These are phyloP conservation scores for Senna tora DNA, from an alignment of 306 rosid species.

Conservation along the genomic window DNA sequence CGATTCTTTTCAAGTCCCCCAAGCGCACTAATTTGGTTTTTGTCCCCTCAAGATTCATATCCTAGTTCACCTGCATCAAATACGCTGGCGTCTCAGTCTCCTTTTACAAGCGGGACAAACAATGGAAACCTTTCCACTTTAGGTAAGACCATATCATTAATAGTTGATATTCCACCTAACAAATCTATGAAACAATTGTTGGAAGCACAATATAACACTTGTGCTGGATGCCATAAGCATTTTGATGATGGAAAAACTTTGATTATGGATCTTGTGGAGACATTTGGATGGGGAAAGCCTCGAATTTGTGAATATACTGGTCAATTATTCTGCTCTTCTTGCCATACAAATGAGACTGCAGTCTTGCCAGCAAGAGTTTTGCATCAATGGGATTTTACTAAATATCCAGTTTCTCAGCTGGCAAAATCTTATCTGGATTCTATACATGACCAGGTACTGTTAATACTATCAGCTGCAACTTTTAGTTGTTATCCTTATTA, in stretches of 20 bases:
- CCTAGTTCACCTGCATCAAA: slow-evolving; percentile 57
- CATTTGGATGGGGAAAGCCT: slow-evolving; percentile 97
- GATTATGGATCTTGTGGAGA: slow-evolving; percentile 80
- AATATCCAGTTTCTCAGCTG: slow-evolving; percentile 81
- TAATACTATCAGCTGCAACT: slow-evolving; percentile 30
- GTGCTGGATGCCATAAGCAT: slow-evolving; percentile 96
- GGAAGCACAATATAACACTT: slow-evolving; percentile 83
- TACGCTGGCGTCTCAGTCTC: slow-evolving; percentile 43
- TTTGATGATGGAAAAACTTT: slow-evolving; percentile 78
- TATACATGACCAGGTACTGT: slow-evolving; percentile 86
- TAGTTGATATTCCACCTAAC: slow-evolving; percentile 80
- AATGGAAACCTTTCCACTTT: slow-evolving; percentile 53
- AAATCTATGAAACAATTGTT: slow-evolving; percentile 81
- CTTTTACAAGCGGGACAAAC: slow-evolving; percentile 43
- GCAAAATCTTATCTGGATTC: slow-evolving; percentile 96
- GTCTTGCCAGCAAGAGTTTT: slow-evolving; percentile 96
- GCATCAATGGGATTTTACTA: slow-evolving; percentile 91
- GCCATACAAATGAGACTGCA: slow-evolving; percentile 91
- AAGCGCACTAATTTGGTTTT: slow-evolving; percentile 74
- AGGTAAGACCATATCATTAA: slow-evolving; percentile 88
- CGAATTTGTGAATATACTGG: slow-evolving; percentile 91
- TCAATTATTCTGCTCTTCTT: slow-evolving; percentile 88
- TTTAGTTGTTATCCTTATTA: slow-evolving; percentile 5
- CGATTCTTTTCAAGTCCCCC: slow-evolving; percentile 67
- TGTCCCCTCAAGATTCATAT: slow-evolving; percentile 76